Evolutionary conservation across 2,329 filamentous ascomycete genomes (phyloP).

Genomic region (Cercospora sojina): DNA sequence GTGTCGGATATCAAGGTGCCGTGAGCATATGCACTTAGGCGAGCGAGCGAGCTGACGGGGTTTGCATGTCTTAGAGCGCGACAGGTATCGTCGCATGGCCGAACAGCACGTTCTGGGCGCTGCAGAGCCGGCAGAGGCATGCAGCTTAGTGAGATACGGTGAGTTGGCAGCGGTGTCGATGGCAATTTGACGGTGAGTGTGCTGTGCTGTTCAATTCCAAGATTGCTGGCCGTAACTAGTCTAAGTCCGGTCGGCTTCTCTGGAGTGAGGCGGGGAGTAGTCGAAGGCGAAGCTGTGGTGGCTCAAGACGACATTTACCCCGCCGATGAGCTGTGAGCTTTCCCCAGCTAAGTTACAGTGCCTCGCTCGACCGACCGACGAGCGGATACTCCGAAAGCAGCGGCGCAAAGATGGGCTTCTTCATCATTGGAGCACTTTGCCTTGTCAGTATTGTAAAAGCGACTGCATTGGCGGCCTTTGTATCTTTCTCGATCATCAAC

Average conservation of each 20-base stretch:
- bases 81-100: background rate
- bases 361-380: background rate
- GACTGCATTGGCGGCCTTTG: constrained; percentile 19
- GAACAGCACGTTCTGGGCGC: background rate
- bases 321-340: constrained; percentile 9
- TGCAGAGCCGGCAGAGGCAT: background rate
- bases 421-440: constrained; percentile 21
- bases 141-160: background rate
- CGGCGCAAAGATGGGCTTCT: constrained; percentile 20
- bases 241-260: background rate
- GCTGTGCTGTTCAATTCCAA: background rate
- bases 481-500: constrained; percentile 18
- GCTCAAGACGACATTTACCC: constrained; percentile 4
- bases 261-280: background rate
- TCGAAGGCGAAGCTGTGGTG: background rate
- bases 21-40: constrained; percentile 5
- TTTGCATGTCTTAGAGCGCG: background rate
- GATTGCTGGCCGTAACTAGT: background rate
- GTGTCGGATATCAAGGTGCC: background rate
- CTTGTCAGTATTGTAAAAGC: constrained; percentile 23
- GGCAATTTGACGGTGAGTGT: background rate
- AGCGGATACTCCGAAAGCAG: background rate
- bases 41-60: background rate
- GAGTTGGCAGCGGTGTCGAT: background rate
- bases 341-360: background rate